A percentile compares a stretch with the other conserved stretches of the same genome.
Conservation (phyloP, 768 basidiomycete genomes). For the Vishniacozyma victoriae region DNA sequence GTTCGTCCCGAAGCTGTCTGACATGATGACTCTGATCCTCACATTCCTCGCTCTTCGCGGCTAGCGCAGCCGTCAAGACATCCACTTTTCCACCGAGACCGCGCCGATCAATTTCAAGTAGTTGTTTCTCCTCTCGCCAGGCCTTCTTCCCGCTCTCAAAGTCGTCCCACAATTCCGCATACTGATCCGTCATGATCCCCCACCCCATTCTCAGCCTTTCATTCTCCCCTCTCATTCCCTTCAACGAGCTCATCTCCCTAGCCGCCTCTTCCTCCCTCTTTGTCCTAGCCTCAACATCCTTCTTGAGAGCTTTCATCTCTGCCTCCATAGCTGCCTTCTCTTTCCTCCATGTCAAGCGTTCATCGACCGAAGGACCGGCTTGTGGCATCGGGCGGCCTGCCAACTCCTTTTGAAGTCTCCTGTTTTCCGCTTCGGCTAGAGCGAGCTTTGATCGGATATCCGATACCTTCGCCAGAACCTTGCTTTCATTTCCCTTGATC, state of each 20-base stretch:
- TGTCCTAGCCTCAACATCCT: neutral
- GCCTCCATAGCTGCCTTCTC: neutral
- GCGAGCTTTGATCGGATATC: neutral
- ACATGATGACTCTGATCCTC: too few species aligned
- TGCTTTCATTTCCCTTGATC: neutral
- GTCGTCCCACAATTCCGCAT: neutral
- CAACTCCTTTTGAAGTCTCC: neutral
- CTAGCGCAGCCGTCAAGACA: too few species aligned
- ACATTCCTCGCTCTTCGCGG: too few species aligned
- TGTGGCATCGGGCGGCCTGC: neutral
- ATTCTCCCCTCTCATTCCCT: neutral
- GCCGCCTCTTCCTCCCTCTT: too few species aligned
- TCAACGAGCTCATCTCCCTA: too few species aligned
- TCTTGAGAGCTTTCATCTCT: slow-evolving; percentile 1
- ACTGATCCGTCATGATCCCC: neutral
- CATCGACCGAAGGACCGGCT: neutral
- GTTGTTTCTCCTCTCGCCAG: neutral
- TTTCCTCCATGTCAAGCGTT: neutral
- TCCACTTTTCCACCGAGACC: too few species aligned
- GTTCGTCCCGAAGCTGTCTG: too few species aligned
- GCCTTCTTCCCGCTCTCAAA: neutral
- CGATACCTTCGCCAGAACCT: neutral
- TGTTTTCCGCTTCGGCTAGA: slow-evolving; percentile 1
- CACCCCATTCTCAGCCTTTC: slow-evolving; percentile 2
- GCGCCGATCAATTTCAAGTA: too few species aligned